These are phyloP conservation scores for Ustulina deusta DNA, from an alignment of 2,329 filamentous ascomycete species.

Conservation along the genomic window DNA sequence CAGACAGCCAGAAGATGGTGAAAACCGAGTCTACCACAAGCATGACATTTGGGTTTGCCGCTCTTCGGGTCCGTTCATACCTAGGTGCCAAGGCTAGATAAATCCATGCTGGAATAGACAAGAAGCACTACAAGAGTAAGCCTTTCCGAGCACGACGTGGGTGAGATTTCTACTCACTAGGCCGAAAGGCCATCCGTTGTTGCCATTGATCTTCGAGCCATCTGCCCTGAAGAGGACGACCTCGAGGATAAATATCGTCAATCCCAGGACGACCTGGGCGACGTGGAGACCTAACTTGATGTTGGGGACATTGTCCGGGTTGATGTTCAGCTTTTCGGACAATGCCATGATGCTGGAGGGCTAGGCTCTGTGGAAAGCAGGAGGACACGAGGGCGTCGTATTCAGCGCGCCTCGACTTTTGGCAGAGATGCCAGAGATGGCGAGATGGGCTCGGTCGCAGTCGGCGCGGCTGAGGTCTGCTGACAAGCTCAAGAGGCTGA, in stretches of 20 bases:
- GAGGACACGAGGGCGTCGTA: constrained; percentile 2
- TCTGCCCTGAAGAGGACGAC: constrained; percentile 68
- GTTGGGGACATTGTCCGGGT: constrained; percentile 65
- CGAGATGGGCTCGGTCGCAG: constrained; percentile 18
- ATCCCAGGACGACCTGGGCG: constrained; percentile 65
- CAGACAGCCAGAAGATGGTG: constrained; percentile 73
- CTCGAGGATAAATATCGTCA: constrained; percentile 69
- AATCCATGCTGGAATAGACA: constrained; percentile 72
- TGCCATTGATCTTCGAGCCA: constrained; percentile 64
- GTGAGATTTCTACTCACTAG: constrained; percentile 62
- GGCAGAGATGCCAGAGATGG: constrained; percentile 2
- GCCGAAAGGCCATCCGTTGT: constrained; percentile 73
- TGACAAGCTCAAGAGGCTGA: constrained; percentile 18
- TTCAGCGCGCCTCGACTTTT: constrained; percentile 18
- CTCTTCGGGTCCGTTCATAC: constrained; percentile 70
- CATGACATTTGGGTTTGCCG: constrained; percentile 73
- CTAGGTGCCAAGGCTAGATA: constrained; percentile 74
- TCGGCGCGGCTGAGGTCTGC: constrained; percentile 24
- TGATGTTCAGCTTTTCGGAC: constrained; percentile 63
- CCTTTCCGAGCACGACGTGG: constrained; percentile 7
- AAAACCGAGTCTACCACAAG: constrained; percentile 68
- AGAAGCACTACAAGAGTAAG: constrained; percentile 65
- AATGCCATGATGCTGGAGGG: constrained; percentile 49
- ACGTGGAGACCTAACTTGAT: constrained; percentile 70
- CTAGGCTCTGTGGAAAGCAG: constrained; percentile 6